Evolutionary conservation across 78 protist species (phyloP).

Genomic region (Tieghemostelium lacteum): DNA sequence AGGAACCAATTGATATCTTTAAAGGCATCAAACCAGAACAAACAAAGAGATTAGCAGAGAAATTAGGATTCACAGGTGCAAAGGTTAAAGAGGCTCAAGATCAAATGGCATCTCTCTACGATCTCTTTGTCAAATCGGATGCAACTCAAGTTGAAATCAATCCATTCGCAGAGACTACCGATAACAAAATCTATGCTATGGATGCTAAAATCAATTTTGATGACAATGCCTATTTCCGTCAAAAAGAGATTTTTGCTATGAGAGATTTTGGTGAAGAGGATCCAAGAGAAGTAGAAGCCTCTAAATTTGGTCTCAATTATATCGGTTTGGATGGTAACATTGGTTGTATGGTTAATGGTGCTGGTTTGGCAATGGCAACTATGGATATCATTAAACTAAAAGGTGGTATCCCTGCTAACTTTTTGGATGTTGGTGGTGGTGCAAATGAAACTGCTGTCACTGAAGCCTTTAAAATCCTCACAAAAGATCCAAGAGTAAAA

Average conservation of each 20-base stretch:
- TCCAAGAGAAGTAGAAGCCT: conserved; percentile 95
- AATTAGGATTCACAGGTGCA: conserved; percentile 77
- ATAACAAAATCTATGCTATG: conserved; percentile 88
- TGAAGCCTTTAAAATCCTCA: conserved; percentile 95
- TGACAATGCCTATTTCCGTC: conserved; percentile 98
- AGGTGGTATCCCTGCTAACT: conserved; percentile 99
- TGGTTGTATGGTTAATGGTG: conserved; percentile 99
- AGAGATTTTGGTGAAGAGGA: conserved; percentile 95
- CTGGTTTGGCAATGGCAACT: conserved; percentile 99
- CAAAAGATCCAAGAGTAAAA: conserved; percentile 80
- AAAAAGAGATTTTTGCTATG: conserved; percentile 88
- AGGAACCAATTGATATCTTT: conserved; percentile 89
- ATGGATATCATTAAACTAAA: conserved; percentile 96
- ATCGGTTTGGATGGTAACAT: conserved; percentile 98
- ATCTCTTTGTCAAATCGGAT: conserved; percentile 61
- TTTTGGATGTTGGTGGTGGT: conserved; percentile 98
- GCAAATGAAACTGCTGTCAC: conserved; percentile 88
- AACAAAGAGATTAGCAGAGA: conserved; percentile 81
- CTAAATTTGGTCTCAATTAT: conserved; percentile 94
- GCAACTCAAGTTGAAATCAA: conserved; percentile 96
- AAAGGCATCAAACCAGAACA: conserved; percentile 83
- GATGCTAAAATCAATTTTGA: conserved; percentile 98
- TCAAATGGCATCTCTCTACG: conserved; percentile 75
- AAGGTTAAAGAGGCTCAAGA: conserved; percentile 46
- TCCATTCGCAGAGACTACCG: conserved; percentile 94